Base-by-base conservation (phyloP, 192 early-diverging fungal species). In the Rhizoclosmatium globosum region DNA sequence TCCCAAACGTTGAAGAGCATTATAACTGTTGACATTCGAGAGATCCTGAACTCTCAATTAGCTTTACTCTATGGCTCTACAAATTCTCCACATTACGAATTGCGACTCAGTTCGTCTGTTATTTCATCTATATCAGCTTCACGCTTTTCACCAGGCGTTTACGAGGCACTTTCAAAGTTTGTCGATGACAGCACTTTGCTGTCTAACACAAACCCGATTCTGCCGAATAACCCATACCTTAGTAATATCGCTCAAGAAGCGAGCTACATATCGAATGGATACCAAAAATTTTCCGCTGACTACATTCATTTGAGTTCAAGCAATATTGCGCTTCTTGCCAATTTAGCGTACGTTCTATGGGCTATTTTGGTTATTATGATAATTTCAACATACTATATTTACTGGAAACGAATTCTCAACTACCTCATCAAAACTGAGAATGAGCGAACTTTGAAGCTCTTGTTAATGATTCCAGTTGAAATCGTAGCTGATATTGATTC, bases 401-500 rank as follows among this genome's bases (percentile, higher is more conserved):
- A 60, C 62, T 79, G 78, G 78, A 71, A 59, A 42, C 19, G 64
- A 15, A 79, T 79, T 38, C 31, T 79, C 44, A 62, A 72, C 47
- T 79, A 79, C 53, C 71, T 79, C 31, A 69, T 79, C 60, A 79
- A 79, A 50, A 79, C 78, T 3, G 78, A 79, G 1, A 79, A 79
- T 42, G 78, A 79, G 62, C 57, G 78, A 15, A 79, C 78, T 21
- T 61, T 79, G 44, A 79, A 79, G 62, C 71, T 79, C 31, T 47
- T 79, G 13, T 47, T 79, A 17, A 79, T 79, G 78, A 79, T 79
- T 53, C 78, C 78, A 6, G 78, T 79, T 47, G 78, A 79, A 62
- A 79, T 79, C 48, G 78, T 79, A 7, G 69, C 78, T 21, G 78
- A 79, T 46, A 79, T 79, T 66, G 78, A 79, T 66, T 79, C 78